phyloP scores from a whole-genome alignment of 176 grass and related monocot species.

The Paspalum vaginatum region DNA sequence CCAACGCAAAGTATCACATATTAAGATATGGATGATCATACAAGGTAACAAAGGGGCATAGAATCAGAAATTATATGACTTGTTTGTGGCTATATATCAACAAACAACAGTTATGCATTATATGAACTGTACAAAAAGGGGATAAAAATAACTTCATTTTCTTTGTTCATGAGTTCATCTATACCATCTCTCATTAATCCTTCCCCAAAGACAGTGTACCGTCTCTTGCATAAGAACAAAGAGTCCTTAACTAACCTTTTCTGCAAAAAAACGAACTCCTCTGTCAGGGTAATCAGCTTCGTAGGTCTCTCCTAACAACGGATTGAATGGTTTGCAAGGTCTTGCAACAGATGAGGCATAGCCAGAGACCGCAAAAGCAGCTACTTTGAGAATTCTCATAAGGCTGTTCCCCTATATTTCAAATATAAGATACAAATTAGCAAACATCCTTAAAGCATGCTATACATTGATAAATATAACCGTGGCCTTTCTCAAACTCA shows the following conservation, averaged over 20 bases:
- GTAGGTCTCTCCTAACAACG: slow-evolving; percentile 95
- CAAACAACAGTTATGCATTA: not conserved
- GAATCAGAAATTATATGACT: slow-evolving; percentile 29
- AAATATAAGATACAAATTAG: slow-evolving; percentile 41
- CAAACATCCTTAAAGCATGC: slow-evolving; percentile 3
- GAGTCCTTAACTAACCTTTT: slow-evolving; percentile 68
- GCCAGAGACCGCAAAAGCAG: slow-evolving; percentile 85
- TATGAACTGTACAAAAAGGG: not conserved
- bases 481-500: slow-evolving; percentile 13
- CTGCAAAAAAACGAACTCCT: slow-evolving; percentile 87
- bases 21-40: slow-evolving; percentile 33
- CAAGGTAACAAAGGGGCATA: slow-evolving; percentile 40
- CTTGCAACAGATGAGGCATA: slow-evolving; percentile 92
- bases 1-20: slow-evolving; percentile 17
- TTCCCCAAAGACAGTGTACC: not conserved
- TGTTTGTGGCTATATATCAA: not conserved
- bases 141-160: not conserved
- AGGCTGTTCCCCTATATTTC: slow-evolving; percentile 76
- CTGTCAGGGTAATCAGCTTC: slow-evolving; percentile 87
- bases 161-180: not conserved
- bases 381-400: slow-evolving; percentile 96
- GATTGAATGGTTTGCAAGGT: slow-evolving; percentile 96
- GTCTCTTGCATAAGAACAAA: slow-evolving; percentile 24
- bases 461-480: slow-evolving; percentile 7
- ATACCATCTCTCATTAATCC: not conserved